A percentile compares a stretch with the other conserved stretches of the same genome.
phyloP scores from a whole-genome alignment of 164 flowering plant genomes.

The Pachysandra terminalis region DNA sequence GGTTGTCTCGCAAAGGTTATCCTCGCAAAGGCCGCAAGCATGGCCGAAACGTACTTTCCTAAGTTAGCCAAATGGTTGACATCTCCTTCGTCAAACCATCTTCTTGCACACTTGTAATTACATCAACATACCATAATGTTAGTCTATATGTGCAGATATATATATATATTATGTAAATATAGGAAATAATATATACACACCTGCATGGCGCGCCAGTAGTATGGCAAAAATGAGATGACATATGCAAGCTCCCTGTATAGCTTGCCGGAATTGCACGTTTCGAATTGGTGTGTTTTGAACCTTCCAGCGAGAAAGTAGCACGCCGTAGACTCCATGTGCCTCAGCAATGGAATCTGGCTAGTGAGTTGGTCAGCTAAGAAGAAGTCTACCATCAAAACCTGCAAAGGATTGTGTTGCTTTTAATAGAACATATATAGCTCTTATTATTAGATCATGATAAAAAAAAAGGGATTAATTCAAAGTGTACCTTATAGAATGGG shows the following conservation, averaged over 20 bases:
- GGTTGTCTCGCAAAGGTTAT: slow-evolving; percentile 61
- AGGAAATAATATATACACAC: no score
- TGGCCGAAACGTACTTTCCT: no score
- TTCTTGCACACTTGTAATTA: slow-evolving; percentile 52
- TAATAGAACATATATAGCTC: no score
- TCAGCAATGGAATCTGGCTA: no score
- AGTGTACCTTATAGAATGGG: slow-evolving; percentile 78
- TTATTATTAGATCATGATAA: no score
- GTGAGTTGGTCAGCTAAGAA: no score
- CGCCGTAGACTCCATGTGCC: no score
- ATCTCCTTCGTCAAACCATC: slow-evolving; percentile 63
- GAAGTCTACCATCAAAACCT: no score
- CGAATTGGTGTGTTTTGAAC: slow-evolving; percentile 58
- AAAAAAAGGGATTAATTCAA: neutral
- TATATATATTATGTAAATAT: no score
- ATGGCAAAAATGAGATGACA: slow-evolving; percentile 89
- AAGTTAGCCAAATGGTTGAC: no score
- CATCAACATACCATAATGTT: no score
- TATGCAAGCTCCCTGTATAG: slow-evolving; percentile 76
- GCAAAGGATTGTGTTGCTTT: slow-evolving; percentile 10
- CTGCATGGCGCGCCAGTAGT: slow-evolving; percentile 99
- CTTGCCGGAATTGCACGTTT: slow-evolving; percentile 64
- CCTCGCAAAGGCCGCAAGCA: slow-evolving; percentile 95
- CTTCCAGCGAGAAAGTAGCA: slow-evolving; percentile 76
- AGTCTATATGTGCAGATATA: neutral